A percentile compares a stretch with the other conserved stretches of the same genome.
These are phyloP conservation scores for Vanilla planifolia DNA, from an alignment of 106 monocot genomes.

Conservation along the genomic window DNA sequence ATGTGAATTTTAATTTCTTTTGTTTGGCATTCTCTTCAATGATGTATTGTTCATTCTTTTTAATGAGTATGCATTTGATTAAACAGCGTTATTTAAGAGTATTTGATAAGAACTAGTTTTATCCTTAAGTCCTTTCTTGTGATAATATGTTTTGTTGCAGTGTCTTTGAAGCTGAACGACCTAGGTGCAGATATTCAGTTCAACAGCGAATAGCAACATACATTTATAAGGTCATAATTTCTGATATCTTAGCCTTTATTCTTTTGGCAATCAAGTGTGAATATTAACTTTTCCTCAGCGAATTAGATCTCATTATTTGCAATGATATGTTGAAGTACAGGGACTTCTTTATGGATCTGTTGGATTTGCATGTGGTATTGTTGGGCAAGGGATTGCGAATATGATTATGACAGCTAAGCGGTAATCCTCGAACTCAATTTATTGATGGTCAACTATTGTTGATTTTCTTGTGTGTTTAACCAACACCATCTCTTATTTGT, in stretches of 20 bases:
- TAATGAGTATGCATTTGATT: too few relatives aligned
- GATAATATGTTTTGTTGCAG: conserved; percentile 18
- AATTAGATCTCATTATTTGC: neutral
- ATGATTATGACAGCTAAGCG: conserved; percentile 86
- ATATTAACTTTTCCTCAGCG: neutral
- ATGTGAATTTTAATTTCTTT: too few relatives aligned
- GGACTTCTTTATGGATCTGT: conserved; percentile 69
- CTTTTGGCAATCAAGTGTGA: neutral
- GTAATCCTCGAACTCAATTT: too few relatives aligned
- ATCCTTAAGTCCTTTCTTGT: neutral
- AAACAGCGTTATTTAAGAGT: neutral
- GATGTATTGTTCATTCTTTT: too few relatives aligned
- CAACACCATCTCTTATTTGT: too few relatives aligned
- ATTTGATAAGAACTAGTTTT: neutral
- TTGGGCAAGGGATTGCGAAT: conserved; percentile 95
- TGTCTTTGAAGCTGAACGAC: conserved; percentile 95
- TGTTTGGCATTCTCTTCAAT: too few relatives aligned
- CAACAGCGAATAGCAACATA: conserved; percentile 73
- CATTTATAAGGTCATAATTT: conserved; percentile 64
- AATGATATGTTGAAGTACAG: conserved; percentile 20
- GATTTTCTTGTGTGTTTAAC: too few relatives aligned
- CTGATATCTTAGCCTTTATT: neutral
- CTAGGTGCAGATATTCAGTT: conserved; percentile 74
- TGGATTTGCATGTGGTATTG: conserved; percentile 77
- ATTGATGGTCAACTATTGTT: too few relatives aligned